phyloP scores from a whole-genome alignment of 495 filamentous ascomycete species.

The Aspergillus saccharolyticus region DNA sequence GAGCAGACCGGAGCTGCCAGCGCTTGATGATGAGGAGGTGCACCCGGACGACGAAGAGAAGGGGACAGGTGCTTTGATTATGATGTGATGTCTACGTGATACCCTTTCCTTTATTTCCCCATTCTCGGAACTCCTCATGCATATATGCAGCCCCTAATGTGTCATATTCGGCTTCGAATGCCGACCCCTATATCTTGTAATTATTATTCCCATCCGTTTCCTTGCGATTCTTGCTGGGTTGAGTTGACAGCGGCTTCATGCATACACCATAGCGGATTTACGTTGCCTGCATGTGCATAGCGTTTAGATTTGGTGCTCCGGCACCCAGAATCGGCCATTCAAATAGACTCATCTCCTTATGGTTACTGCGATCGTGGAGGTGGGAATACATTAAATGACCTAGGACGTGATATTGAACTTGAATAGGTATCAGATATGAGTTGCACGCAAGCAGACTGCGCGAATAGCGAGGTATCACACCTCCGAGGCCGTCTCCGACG shows the following conservation, averaged over 20 bases:
- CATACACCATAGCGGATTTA: not conserved
- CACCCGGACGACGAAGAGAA: constrained; percentile 14
- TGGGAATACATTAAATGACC: too few species aligned
- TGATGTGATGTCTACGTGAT: constrained; percentile 26
- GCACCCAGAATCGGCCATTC: not conserved
- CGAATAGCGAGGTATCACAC: not conserved
- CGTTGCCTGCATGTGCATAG: not conserved
- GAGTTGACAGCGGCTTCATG: constrained; percentile 14
- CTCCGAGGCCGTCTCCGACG: not conserved
- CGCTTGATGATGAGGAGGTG: constrained; percentile 15
- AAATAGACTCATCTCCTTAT: too few species aligned
- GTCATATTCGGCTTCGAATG: constrained; percentile 8
- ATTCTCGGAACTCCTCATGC: constrained; percentile 9
- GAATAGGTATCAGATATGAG: not conserved
- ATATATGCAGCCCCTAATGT: constrained; percentile 15
- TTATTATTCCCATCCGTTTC: constrained; percentile 17
- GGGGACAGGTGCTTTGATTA: constrained; percentile 18
- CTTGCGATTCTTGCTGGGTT: constrained; percentile 6
- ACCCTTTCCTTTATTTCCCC: constrained; percentile 19
- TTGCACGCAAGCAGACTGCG: too few species aligned
- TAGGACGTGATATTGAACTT: not conserved
- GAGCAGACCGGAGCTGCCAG: constrained; percentile 10
- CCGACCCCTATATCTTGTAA: constrained; percentile 28
- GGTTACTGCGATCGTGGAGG: too few species aligned
- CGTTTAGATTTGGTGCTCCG: not conserved